Base-by-base conservation (phyloP, 805 yeast species). In the Hanseniaspora guilliermondii region DNA sequence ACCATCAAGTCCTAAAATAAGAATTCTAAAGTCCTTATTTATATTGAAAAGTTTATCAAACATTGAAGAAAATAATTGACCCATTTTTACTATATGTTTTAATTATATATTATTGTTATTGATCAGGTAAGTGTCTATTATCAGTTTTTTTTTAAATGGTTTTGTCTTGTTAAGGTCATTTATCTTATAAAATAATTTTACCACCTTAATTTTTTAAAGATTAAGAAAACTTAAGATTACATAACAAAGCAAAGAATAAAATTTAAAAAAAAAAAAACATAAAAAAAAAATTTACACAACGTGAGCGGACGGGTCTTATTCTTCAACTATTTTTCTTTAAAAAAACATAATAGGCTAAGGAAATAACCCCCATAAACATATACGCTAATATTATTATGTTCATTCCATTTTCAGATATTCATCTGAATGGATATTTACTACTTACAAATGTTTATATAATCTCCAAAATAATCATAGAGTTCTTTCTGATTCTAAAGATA, bases 1-100 rank as follows among this genome's bases (percentile, higher is more conserved):
- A 72, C 97, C 97, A 70, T 89, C 97, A 54, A 89, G 73, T 6
- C 97, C 97, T 47, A 89, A 73, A 58, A 89, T 91, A 55, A 89
- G 77, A 53, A 89, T 88, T 63, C 97, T 77, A 63, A 89, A 83
- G 70, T 89, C 97, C 67, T 87, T 87, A 63, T 83, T 83, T 48
- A 83, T 78, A 21, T 94, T 93, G 96, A 97, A 91, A 50, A 91
- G 74, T 61, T 79, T 78, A 53, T 87, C 82, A 65, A 93, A 88
- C 63, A 93, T 79, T 56, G 83, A 80, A 66, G 96, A 87, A 70
- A 93, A 85, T 36, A 83, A 78, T 72, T 87, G 93, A 32, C 98
- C 97, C 94, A 85, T 85, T 48, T 11, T 58, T 16, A n/a, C n/a
- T n/a, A n/a, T n/a, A 16, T 17, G 3, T 21, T 30, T 17, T 36